phyloP scores from a whole-genome alignment of 352 stramenopile species.

The Phytophthora fragariaefolia region DNA sequence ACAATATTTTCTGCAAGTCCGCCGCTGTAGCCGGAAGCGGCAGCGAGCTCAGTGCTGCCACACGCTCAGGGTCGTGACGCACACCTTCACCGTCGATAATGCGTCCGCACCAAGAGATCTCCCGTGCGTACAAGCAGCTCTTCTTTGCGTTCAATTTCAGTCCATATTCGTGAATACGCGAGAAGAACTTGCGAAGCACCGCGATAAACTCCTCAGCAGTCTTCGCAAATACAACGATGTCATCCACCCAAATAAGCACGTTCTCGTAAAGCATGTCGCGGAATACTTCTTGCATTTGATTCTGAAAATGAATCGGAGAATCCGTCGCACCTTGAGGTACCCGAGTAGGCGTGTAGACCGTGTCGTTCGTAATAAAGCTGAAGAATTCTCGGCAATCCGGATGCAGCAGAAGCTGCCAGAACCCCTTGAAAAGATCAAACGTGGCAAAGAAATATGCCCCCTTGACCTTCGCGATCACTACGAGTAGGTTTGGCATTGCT shows the following conservation, averaged over 20 bases:
- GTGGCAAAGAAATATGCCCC: not conserved
- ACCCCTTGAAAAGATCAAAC: not conserved
- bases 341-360: not conserved
- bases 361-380: not conserved
- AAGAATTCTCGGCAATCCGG: not conserved
- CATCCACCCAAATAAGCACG: not conserved
- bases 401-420: not conserved
- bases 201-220: not conserved
- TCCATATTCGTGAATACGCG: not conserved
- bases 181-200: not conserved
- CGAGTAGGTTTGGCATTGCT: not conserved
- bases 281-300: not conserved
- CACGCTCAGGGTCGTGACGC: not conserved
- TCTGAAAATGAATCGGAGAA: not conserved
- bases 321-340: not conserved
- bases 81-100: not conserved
- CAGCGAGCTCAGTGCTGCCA: not conserved
- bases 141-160: not conserved
- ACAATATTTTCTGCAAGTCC: not conserved
- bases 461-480: not conserved
- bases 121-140: not conserved
- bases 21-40: not conserved
- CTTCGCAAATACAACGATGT: not conserved
- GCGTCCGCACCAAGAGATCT: not conserved
- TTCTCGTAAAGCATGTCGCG: not conserved